These are phyloP conservation scores for Jatropha multifida DNA, from an alignment of 441 rosid species.

Conservation along the genomic window DNA sequence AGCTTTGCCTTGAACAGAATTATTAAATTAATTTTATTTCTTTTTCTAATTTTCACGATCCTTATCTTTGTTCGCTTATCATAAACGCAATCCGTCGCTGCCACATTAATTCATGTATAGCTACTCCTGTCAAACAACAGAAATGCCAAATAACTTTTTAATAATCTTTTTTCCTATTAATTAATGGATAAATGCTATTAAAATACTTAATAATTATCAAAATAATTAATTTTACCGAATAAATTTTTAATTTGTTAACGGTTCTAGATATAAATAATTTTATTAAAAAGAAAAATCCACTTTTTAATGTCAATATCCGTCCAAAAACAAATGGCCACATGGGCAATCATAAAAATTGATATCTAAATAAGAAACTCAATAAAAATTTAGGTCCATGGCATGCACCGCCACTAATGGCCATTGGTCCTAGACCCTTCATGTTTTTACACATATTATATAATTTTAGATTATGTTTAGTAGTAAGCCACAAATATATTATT, in stretches of 20 bases:
- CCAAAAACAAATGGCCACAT: conserved; percentile 9
- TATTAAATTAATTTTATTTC: not conserved
- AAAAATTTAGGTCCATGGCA: not conserved
- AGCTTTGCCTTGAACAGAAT: not conserved
- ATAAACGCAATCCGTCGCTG: too few species aligned
- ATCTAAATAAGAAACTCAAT: not conserved
- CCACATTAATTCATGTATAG: too few species aligned
- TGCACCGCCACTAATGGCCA: not conserved
- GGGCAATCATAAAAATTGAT: not conserved
- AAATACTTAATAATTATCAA: too few species aligned
- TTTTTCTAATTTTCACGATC: not conserved
- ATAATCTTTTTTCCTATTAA: too few species aligned
- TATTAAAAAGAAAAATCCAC: not conserved
- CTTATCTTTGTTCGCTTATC: not conserved
- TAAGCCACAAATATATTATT: too few species aligned
- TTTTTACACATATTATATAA: not conserved
- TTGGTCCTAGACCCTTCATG: conserved; percentile 4
- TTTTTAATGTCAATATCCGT: not conserved
- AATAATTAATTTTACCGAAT: too few species aligned
- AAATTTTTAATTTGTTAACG: too few species aligned
- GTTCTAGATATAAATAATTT: too few species aligned
- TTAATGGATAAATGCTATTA: too few species aligned
- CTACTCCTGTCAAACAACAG: too few species aligned
- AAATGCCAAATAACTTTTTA: too few species aligned
- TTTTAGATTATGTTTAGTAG: too few species aligned